Base-by-base conservation (phyloP, 306 rosid genomes). In the Prunus armeniaca region DNA sequence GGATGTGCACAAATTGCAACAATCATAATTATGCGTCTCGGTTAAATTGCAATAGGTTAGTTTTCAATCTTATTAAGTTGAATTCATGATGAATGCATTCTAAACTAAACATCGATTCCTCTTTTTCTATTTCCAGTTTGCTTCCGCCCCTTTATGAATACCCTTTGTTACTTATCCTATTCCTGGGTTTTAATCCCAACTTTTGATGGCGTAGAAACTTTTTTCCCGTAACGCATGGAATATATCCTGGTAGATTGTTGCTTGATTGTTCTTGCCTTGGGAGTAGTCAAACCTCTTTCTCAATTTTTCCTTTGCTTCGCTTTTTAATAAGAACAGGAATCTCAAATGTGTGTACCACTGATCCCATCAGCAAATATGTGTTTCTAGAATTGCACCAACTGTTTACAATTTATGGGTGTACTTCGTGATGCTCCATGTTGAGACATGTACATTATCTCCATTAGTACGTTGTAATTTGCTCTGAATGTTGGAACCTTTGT, bases 1-100 rank as follows among this genome's bases (percentile, higher is more conserved):
- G 98, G 98, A 92, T 92, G 97, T 92, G 99, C 90, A 75, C 94
- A 76, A 91, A 88, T 82, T 95, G 97, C 89, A 88, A 87, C 81
- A 95, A 92, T 70, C 99, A 95, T 84, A 95, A 95, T 80, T 95
- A 95, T 85, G 97, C 99, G 45, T 95, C 99, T 74, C 89, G 97
- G 65, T 81, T 83, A 46, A 88, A 92, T 64, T 95, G 97, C 85
- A 95, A 90, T 88, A 91, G 97, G 99, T 95, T 52, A 78, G 78
- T 82, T 70, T 79, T 70, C 32, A 68, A 52, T 14, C 43, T 18
- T 50, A 68, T 38, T 38, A 38, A 7, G 43, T 38, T 38, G 43
- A 38, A 43, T 22, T 57, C 57, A 28, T 24, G 55, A 54, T 68
- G 12, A 25, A n/a, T 41, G 28, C 57, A 17, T 46, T 60, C 49